A percentile compares a stretch with the other conserved stretches of the same genome.
phyloP scores from a whole-genome alignment of 2,329 filamentous ascomycete species.

The Monilinia aucupariae region DNA sequence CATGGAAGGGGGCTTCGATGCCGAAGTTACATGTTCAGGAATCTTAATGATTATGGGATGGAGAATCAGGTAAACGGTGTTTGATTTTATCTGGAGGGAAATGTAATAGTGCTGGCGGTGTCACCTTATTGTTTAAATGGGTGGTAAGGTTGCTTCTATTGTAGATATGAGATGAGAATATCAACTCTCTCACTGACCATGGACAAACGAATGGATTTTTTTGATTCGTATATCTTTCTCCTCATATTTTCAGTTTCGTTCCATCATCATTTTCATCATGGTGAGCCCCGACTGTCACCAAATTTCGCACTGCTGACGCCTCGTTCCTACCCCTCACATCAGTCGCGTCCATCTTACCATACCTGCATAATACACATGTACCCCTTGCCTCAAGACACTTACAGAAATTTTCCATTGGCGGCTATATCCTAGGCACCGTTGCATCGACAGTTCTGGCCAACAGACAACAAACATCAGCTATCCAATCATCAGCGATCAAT shows the following conservation, averaged over 20 bases:
- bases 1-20: conserved; percentile 5
- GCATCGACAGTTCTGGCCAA: background rate
- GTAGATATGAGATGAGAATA: background rate
- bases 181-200: background rate
- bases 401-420: background rate
- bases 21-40: conserved; percentile 2
- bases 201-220: background rate
- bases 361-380: background rate
- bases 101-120: no score
- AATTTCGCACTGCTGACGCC: background rate
- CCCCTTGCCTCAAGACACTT: background rate
- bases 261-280: background rate
- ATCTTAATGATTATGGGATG: background rate
- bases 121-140: background rate
- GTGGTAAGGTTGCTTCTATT: background rate
- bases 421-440: background rate
- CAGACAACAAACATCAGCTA: background rate
- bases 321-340: background rate
- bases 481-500: background rate
- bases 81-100: background rate
- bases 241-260: background rate
- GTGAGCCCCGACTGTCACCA: background rate
- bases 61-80: background rate
- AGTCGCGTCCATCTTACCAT: background rate
- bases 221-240: no score